Evolutionary conservation across 2,329 filamentous ascomycete genomes (phyloP).

Genomic region (Talaromyces sp.): DNA sequence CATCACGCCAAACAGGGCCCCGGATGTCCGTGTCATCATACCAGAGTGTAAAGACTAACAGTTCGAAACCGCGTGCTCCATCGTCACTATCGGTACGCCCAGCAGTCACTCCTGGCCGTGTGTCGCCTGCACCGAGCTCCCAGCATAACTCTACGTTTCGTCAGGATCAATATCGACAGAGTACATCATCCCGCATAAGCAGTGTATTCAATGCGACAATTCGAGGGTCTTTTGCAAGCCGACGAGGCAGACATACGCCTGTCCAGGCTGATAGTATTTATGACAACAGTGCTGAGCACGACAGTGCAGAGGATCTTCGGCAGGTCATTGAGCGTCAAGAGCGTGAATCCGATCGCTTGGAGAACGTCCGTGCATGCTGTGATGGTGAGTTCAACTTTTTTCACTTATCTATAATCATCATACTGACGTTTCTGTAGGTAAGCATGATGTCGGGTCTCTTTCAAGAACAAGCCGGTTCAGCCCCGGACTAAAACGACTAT

Average conservation of each 20-base stretch:
- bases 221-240: conserved; percentile 50
- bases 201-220: conserved; percentile 48
- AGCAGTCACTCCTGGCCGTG: conserved; percentile 34
- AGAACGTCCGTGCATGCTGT: conserved; percentile 96
- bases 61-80: conserved; percentile 52
- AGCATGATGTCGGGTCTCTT: conserved; percentile 63
- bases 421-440: conserved; percentile 49
- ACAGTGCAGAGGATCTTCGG: conserved; percentile 79
- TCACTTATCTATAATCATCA: conserved; percentile 4
- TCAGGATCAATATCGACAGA: conserved; percentile 36
- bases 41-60: conserved; percentile 68
- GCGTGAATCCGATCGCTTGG: conserved; percentile 71
- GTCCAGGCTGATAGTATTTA: conserved; percentile 30
- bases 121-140: conserved; percentile 35
- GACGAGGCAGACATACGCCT: conserved; percentile 39
- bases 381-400: conserved; percentile 66
- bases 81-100: conserved; percentile 39
- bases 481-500: conserved; percentile 35
- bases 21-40: conserved; percentile 71
- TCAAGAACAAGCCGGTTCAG: conserved; percentile 42
- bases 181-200: conserved; percentile 47
- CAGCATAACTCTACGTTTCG: conserved; percentile 33
- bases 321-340: conserved; percentile 67
- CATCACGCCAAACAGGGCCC: conserved; percentile 53
- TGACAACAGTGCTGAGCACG: conserved; percentile 49